These are phyloP conservation scores for Colletotrichum trifolii DNA, from an alignment of 2,329 filamentous ascomycete species.

Conservation along the genomic window DNA sequence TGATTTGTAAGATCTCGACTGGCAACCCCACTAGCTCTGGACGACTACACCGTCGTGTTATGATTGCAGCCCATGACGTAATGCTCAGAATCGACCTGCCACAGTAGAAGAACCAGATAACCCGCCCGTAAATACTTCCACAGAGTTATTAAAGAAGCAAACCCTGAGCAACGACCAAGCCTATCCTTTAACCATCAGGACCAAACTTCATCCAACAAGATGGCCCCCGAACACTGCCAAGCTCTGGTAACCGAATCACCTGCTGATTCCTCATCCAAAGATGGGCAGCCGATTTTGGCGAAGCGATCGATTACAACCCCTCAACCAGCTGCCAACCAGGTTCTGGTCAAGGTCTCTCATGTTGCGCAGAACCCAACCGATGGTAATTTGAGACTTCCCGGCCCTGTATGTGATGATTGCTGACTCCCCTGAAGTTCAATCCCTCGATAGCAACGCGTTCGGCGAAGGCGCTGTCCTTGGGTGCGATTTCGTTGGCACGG, in stretches of 20 bases:
- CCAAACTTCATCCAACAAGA: background rate
- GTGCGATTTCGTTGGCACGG: conserved; percentile 49
- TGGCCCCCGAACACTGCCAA: conserved; percentile 8
- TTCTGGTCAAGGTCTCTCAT: conserved; percentile 40
- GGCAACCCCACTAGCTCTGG: too few relatives aligned
- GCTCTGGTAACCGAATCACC: conserved; percentile 20
- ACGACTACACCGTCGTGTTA: too few relatives aligned
- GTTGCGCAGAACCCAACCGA: conserved; percentile 44
- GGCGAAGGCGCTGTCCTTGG: conserved; percentile 51
- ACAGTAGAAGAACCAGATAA: too few relatives aligned
- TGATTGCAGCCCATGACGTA: too few relatives aligned
- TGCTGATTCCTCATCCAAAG: background rate
- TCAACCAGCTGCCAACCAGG: conserved; percentile 35
- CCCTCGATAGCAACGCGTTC: conserved; percentile 49
- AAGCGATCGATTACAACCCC: conserved; percentile 26
- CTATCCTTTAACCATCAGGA: too few relatives aligned
- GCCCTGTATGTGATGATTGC: background rate
- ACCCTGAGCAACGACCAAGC: too few relatives aligned
- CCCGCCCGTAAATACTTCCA: too few relatives aligned
- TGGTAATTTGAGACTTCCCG: conserved; percentile 18
- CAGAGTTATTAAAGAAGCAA: too few relatives aligned
- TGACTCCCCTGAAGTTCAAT: conserved; percentile 40
- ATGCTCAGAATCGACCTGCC: too few relatives aligned
- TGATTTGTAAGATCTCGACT: too few relatives aligned
- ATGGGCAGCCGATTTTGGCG: conserved; percentile 9